phyloP scores from a whole-genome alignment of 2,329 filamentous ascomycete species.

The Fusarium sp. region DNA sequence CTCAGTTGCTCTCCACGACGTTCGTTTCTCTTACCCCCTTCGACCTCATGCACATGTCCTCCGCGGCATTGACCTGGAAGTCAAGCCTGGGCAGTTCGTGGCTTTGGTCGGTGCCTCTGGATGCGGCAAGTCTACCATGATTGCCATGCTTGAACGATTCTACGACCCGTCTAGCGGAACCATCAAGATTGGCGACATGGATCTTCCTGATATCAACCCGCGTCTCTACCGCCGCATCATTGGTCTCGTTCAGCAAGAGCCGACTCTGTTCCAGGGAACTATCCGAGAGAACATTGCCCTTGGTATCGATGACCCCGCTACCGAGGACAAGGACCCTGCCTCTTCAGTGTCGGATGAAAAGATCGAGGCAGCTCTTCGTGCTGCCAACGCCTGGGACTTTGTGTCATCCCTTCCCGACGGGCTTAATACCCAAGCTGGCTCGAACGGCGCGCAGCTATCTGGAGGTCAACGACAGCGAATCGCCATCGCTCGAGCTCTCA shows the following conservation, averaged over 20 bases:
- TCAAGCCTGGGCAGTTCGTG: constrained; percentile 61
- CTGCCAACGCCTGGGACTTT: constrained; percentile 65
- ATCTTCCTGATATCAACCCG: constrained; percentile 56
- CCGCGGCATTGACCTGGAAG: constrained; percentile 51
- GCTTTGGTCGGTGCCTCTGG: constrained; percentile 66
- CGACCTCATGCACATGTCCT: constrained; percentile 55
- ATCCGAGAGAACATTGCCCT: constrained; percentile 82
- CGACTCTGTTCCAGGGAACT: constrained; percentile 80
- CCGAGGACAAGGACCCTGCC: constrained; percentile 5
- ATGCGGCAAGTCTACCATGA: constrained; percentile 71
- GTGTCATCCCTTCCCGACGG: constrained; percentile 54
- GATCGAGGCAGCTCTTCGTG: constrained; percentile 59
- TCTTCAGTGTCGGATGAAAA: constrained; percentile 41
- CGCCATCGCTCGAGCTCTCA: constrained; percentile 75
- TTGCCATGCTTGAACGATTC: constrained; percentile 63
- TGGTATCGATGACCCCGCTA: constrained; percentile 38
- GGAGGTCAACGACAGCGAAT: constrained; percentile 77
- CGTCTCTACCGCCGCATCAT: constrained; percentile 64
- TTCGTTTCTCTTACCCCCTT: constrained; percentile 74
- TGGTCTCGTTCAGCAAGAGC: constrained; percentile 69
- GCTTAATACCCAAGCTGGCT: constrained; percentile 71
- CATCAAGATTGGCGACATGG: constrained; percentile 59
- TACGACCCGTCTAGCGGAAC: constrained; percentile 58
- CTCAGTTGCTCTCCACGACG: constrained; percentile 61
- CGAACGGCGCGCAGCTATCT: constrained; percentile 73